These are phyloP conservation scores for Serendipita sp. DNA, from an alignment of 768 basidiomycete species.

Conservation along the genomic window DNA sequence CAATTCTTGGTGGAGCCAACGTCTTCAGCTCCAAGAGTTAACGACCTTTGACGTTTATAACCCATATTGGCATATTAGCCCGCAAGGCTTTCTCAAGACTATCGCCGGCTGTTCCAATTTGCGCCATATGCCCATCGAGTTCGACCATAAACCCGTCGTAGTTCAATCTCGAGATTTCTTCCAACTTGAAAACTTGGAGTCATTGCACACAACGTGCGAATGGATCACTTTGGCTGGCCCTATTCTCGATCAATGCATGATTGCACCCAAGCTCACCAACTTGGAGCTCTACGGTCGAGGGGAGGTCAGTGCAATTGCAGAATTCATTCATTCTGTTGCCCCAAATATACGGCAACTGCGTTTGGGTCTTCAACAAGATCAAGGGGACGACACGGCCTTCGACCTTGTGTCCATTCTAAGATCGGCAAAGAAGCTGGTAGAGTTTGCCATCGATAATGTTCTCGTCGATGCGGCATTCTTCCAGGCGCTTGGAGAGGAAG, in stretches of 20 bases:
- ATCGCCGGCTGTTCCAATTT: background rate
- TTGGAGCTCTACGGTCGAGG: background rate
- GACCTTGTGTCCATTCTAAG: background rate
- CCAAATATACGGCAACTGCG: background rate
- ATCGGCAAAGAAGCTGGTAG: background rate
- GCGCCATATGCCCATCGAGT: background rate
- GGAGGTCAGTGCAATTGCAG: background rate
- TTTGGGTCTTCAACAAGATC: background rate
- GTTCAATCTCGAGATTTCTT: background rate
- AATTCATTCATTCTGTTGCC: background rate
- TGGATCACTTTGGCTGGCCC: background rate
- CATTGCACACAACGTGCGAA: background rate
- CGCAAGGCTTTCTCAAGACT: background rate
- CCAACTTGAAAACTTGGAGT: background rate
- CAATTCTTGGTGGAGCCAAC: background rate
- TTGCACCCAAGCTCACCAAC: background rate
- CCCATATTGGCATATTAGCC: background rate
- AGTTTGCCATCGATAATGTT: background rate
- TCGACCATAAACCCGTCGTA: background rate
- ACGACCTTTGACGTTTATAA: background rate
- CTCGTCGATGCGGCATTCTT: background rate
- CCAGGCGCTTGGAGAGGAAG: background rate
- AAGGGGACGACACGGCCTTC: background rate
- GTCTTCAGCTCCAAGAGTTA: background rate
- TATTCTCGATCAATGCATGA: background rate